These are phyloP conservation scores for Alternaria infectoria DNA, from an alignment of 2,329 filamentous ascomycete species.

Conservation along the genomic window DNA sequence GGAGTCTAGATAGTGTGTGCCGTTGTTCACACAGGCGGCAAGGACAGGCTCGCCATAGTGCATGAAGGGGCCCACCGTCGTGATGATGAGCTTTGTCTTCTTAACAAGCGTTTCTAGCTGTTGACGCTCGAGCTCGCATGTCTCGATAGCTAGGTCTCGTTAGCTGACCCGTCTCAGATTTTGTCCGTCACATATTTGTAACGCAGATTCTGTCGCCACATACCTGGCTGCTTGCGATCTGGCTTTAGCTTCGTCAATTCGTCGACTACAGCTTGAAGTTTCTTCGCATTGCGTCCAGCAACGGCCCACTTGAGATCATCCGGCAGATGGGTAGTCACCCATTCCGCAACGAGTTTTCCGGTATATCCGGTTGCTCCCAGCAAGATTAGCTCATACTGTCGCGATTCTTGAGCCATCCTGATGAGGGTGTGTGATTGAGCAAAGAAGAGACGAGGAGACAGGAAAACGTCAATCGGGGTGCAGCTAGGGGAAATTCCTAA, in stretches of 20 bases:
- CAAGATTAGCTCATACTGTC: conserved; percentile 69
- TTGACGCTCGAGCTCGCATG: conserved; percentile 52
- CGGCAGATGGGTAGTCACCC: conserved; percentile 73
- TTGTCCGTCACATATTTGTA: neutral
- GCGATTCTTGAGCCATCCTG: conserved; percentile 39
- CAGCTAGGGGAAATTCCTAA: conserved; percentile 12
- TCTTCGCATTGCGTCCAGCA: conserved; percentile 78
- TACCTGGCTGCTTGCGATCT: conserved; percentile 75
- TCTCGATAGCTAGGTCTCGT: conserved; percentile 47
- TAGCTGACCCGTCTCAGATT: neutral
- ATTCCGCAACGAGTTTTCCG: conserved; percentile 75
- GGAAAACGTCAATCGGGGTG: neutral
- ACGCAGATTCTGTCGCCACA: neutral
- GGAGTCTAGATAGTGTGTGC: conserved; percentile 72
- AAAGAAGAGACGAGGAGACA: conserved; percentile 10
- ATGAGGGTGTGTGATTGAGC: conserved; percentile 1
- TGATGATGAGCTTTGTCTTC: conserved; percentile 65
- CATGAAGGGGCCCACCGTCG: conserved; percentile 68
- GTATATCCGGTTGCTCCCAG: conserved; percentile 82
- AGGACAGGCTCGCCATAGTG: conserved; percentile 69
- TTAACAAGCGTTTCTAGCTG: conserved; percentile 60
- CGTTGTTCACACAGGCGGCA: conserved; percentile 67
- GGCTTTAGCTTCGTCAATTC: conserved; percentile 71
- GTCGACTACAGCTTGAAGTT: conserved; percentile 72
- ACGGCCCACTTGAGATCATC: conserved; percentile 86